Evolutionary conservation across 2,329 filamentous ascomycete genomes (phyloP), one percentile per base, ranked within the genome.

Genomic region (Pseudopyricularia javanii): DNA sequence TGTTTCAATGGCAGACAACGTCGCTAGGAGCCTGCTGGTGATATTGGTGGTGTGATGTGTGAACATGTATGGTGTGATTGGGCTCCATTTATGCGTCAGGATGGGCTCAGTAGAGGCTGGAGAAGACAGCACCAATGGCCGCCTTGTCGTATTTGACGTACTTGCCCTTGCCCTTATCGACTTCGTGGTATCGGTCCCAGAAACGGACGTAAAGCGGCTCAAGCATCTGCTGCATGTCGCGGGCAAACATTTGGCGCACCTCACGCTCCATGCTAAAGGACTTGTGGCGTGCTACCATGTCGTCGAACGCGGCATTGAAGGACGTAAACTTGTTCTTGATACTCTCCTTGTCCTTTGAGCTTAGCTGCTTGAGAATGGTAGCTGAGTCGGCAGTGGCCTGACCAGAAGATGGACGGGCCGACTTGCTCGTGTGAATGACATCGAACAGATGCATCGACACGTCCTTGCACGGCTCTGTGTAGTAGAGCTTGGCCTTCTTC

Each of bases 61-160:
- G 8, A 20, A 45, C 4, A 9, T 30, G 28, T 9, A 30, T 30
- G 28, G 9, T 30, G 28, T 9, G 28, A 9, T 30, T 30, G 28
- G 9, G 28, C 28, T 30, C 28, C 28, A 30, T 30, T 30, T 30
- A 9, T 30, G 28, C 28, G 12, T 22, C 20, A 17, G 45, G 12
- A 11, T 32, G 3, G 45, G 7, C 49, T 63, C 56, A 75, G 57
- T 73, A 75, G 28, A 82, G 66, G 52, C 74, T 77, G 52, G 72
- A 70, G 61, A 83, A 83, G 9, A 85, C 74, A 22, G 80, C 79
- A 48, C 86, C 81, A 61, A 98, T 84, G 49, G 82, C 80, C 40
- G 76, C 75, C 74, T 96, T 96, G 72, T 96, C 91, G 66, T 95
- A 97, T 72, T 95, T 96, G 66, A 95, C 90, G 68, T 97, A 95